phyloP scores from a whole-genome alignment of 2,329 filamentous ascomycete species.

The Lachnellula suecica region DNA sequence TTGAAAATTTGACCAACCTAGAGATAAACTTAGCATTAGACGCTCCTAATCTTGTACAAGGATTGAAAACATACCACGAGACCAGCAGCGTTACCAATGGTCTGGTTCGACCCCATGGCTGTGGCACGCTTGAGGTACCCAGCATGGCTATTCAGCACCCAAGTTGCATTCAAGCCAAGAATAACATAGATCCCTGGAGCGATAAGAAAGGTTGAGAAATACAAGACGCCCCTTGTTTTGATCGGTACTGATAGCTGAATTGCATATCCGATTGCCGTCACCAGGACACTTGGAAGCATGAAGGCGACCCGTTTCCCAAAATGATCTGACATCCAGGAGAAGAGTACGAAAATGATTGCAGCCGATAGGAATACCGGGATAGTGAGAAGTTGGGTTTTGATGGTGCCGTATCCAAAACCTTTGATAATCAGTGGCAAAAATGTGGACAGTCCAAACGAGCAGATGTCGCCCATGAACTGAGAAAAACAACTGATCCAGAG shows the following conservation, averaged over 20 bases:
- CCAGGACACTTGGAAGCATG: no score
- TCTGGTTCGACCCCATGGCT: slow-evolving; percentile 45
- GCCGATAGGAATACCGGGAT: slow-evolving; percentile 56
- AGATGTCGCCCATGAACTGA: slow-evolving; percentile 20
- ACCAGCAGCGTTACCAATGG: slow-evolving; percentile 46
- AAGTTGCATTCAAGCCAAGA: slow-evolving; percentile 46
- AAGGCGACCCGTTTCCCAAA: no score
- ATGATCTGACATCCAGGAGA: slow-evolving; percentile 50
- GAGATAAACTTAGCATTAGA: no score
- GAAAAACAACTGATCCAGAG: slow-evolving; percentile 40
- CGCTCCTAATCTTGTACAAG: no score
- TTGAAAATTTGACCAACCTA: slow-evolving; percentile 12
- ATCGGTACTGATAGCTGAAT: neutral
- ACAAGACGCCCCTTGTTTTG: slow-evolving; percentile 37
- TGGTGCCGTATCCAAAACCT: slow-evolving; percentile 49
- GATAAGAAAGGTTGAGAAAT: slow-evolving; percentile 49
- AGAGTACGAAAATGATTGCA: slow-evolving; percentile 42
- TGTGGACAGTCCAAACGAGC: slow-evolving; percentile 53
- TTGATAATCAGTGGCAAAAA: slow-evolving; percentile 57
- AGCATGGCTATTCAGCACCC: slow-evolving; percentile 46
- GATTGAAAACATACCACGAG: no score
- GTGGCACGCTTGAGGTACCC: slow-evolving; percentile 46
- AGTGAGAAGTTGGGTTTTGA: slow-evolving; percentile 52
- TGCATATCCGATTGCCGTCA: no score
- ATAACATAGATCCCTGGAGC: slow-evolving; percentile 47